phyloP scores from a whole-genome alignment of 805 yeast genomes.

The Tetrapisispora fleetii region DNA sequence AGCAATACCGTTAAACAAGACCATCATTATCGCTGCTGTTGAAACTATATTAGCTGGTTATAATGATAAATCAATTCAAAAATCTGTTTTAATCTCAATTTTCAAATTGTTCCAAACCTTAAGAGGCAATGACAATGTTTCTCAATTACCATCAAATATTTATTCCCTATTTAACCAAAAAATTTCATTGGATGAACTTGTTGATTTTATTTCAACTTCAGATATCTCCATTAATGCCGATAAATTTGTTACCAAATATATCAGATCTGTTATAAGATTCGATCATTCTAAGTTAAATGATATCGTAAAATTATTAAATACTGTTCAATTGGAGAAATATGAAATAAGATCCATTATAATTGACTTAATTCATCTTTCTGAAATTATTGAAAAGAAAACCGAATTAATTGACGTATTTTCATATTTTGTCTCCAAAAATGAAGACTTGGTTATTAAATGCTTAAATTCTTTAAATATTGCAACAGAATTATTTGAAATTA shows the following conservation, averaged over 20 bases:
- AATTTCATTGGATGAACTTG: constrained; percentile 13
- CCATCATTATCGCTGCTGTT: constrained; percentile 50
- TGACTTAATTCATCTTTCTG: constrained; percentile 32
- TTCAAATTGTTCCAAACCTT: constrained; percentile 41
- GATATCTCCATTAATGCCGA: constrained; percentile 26
- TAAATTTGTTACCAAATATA: constrained; percentile 36
- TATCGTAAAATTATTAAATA: constrained; percentile 31
- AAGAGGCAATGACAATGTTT: constrained; percentile 33
- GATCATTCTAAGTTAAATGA: constrained; percentile 31
- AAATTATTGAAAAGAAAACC: constrained; percentile 32
- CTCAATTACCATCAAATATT: constrained; percentile 32
- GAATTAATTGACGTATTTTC: constrained; percentile 33
- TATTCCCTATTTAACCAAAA: constrained; percentile 27
- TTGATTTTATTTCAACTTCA: constrained; percentile 15
- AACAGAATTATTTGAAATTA: constrained; percentile 48
- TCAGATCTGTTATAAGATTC: constrained; percentile 36
- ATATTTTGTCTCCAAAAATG: constrained; percentile 29
- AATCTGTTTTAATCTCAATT: constrained; percentile 39
- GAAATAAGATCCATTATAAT: constrained; percentile 32
- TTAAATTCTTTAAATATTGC: constrained; percentile 30
- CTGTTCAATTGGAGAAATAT: constrained; percentile 27
- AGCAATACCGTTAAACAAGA: constrained; percentile 49
- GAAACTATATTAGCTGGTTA: constrained; percentile 46
- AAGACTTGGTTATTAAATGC: constrained; percentile 32
- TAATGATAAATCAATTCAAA: constrained; percentile 30